Base-by-base conservation (phyloP, 2,329 filamentous ascomycete genomes). In the Periconia digitata region DNA sequence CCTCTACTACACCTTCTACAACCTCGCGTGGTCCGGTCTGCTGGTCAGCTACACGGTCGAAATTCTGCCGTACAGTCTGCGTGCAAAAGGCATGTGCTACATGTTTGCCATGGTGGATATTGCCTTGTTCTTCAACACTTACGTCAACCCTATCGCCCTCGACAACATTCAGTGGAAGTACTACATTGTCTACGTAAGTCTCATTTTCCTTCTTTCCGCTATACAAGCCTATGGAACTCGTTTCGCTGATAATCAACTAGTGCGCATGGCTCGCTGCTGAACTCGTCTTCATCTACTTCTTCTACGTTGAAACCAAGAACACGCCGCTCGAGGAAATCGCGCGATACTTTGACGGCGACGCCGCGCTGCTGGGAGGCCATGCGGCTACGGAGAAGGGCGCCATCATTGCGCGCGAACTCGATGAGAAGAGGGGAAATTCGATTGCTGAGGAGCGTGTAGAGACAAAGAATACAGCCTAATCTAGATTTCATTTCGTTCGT, bases 31-130 rank as follows among this genome's bases (percentile, higher is more conserved):
- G 45, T 51, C 50, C 52, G 4, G 73, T 20, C 65, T 79, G 8
- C 64, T 74, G 1, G 68, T 76, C 16, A 71, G 69, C 15, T 79
- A 78, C 58, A 65, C 67, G 13, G 71, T 73, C 42, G 76, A 79
- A 58, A 76, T 79, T 50, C 59, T 76, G 24, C 72, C 74, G 4
- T 76, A 74, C 62, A 66, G 69, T 49, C 76, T 81, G 47, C 71
- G 73, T 47, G 72, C 79, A 22, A 72, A 60, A 64, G 71, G 72
- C 43, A 58, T 75, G 60, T 69, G 75, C 6, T 54, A 79, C 18
- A 71, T 75, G 66, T 74, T 74, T 58, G 59, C 76, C 38, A 70
- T 72, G 46, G 70, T 76, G 46, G 72, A 75, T 53, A 56, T 73
- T 29, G 72, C 75, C 17, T 58, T 65, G 40, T 72, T 71, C 55